These are phyloP conservation scores for Cucurbita ficifolia DNA, from an alignment of 306 rosid genomes.

Conservation along the genomic window DNA sequence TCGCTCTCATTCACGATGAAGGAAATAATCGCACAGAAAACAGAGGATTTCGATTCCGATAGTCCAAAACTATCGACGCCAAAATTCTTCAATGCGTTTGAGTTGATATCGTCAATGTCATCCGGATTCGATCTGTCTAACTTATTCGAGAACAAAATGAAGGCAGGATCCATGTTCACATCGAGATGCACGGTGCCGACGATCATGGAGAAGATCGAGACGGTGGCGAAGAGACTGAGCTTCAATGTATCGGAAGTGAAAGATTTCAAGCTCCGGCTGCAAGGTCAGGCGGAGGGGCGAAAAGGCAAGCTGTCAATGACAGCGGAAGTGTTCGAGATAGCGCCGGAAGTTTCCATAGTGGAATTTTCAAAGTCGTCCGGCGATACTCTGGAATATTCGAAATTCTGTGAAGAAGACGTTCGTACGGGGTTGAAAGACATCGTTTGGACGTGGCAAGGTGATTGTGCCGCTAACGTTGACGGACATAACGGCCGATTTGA, in stretches of 20 bases:
- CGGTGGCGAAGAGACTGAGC: slow-evolving; percentile 37
- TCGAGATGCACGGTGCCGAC: slow-evolving; percentile 35
- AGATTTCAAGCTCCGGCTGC: slow-evolving; percentile 40
- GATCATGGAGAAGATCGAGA: slow-evolving; percentile 41
- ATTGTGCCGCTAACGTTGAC: slow-evolving; percentile 8
- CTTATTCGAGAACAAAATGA: slow-evolving; percentile 43
- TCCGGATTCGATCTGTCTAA: slow-evolving; percentile 66
- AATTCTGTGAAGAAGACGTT: slow-evolving; percentile 51
- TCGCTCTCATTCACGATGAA: slow-evolving; percentile 12
- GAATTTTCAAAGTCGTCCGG: slow-evolving; percentile 66
- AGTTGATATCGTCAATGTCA: slow-evolving; percentile 63
- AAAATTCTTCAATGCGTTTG: slow-evolving; percentile 61
- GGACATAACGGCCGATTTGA: not conserved
- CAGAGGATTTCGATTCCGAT: not conserved
- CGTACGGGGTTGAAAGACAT: slow-evolving; percentile 66
- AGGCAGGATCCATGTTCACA: slow-evolving; percentile 44
- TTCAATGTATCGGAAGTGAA: slow-evolving; percentile 28
- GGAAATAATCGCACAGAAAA: not conserved
- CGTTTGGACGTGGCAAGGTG: slow-evolving; percentile 87
- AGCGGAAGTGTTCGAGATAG: slow-evolving; percentile 62
- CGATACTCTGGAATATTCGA: slow-evolving; percentile 51
- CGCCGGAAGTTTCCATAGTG: slow-evolving; percentile 60
- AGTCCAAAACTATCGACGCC: slow-evolving; percentile 31
- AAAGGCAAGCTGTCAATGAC: slow-evolving; percentile 43
- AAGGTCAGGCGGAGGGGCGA: slow-evolving; percentile 38